These are phyloP conservation scores for Coemansia sp. DNA, from an alignment of 192 early-diverging fungal genomes.

Conservation along the genomic window DNA sequence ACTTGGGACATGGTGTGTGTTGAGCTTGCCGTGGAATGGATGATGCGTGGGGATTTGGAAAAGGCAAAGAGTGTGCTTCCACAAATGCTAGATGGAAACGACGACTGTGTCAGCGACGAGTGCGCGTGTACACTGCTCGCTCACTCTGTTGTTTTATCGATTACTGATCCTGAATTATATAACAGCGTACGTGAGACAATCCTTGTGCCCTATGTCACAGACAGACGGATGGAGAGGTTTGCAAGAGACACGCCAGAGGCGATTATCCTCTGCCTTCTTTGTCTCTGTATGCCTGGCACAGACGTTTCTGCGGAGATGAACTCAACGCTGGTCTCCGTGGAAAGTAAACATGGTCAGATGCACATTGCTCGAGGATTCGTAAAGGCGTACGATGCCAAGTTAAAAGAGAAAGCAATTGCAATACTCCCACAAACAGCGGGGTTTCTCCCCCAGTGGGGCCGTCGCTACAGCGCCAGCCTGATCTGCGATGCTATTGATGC, in stretches of 20 bases:
- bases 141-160: constrained; percentile 25
- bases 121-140: constrained; percentile 21
- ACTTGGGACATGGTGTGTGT: constrained; percentile 8
- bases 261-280: constrained; percentile 19
- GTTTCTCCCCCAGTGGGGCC: constrained; percentile 35
- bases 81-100: not conserved
- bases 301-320: constrained; percentile 9
- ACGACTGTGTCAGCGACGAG: not conserved
- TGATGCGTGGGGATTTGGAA: constrained; percentile 29
- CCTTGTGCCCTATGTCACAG: constrained; percentile 14
- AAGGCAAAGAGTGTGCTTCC: constrained; percentile 8
- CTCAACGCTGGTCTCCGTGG: not conserved
- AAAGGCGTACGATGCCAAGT: not conserved
- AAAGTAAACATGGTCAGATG: not conserved
- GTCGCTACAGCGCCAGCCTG: constrained; percentile 16
- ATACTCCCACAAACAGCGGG: too few species aligned
- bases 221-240: constrained; percentile 10
- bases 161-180: constrained; percentile 15
- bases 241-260: constrained; percentile 14
- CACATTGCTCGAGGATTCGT: constrained; percentile 10
- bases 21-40: constrained; percentile 25
- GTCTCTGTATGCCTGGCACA: constrained; percentile 20
- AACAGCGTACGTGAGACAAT: constrained; percentile 14
- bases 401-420: not conserved
- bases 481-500: constrained; percentile 14